Evolutionary conservation across 495 filamentous ascomycete genomes (phyloP).

Genomic region (Podospora bellae-mahoneyi): DNA sequence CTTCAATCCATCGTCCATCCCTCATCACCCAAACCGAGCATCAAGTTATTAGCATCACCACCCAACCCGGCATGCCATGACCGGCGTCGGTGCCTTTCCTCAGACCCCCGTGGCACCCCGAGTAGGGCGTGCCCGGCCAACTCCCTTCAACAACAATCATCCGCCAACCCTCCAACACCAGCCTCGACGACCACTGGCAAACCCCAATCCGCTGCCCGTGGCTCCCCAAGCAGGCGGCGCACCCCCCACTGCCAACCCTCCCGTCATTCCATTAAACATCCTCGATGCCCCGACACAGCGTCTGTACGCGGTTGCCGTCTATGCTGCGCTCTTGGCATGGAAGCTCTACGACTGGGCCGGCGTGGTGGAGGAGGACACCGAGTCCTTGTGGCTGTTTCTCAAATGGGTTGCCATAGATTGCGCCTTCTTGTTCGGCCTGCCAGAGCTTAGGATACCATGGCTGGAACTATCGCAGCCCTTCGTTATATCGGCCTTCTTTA

Average conservation of each 20-base stretch:
- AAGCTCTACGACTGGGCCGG: conserved; percentile 77
- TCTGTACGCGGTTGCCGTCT: conserved; percentile 76
- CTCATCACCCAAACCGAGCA: background rate
- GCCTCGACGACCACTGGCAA: conserved; percentile 6
- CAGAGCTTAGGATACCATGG: conserved; percentile 88
- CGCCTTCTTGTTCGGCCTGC: conserved; percentile 78
- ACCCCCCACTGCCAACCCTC: conserved; percentile 35
- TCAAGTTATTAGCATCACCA: background rate
- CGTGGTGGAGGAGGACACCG: conserved; percentile 68
- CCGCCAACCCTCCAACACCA: conserved; percentile 10
- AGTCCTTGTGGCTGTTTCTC: conserved; percentile 80
- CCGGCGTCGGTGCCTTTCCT: conserved; percentile 44
- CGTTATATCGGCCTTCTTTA: conserved; percentile 60
- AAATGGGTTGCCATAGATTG: conserved; percentile 89
- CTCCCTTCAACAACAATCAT: background rate
- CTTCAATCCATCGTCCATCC: background rate
- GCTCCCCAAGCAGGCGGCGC: conserved; percentile 36
- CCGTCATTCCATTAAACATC: conserved; percentile 69
- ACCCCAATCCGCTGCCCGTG: conserved; percentile 29
- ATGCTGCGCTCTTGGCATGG: conserved; percentile 69
- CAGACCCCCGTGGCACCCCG: conserved; percentile 36
- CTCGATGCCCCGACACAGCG: conserved; percentile 87
- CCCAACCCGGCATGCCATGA: conserved; percentile 49
- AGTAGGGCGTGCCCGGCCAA: conserved; percentile 16
- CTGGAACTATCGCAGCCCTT: conserved; percentile 79